These are phyloP conservation scores for Plectosphaerella plurivora DNA, from an alignment of 2,329 filamentous ascomycete species.

Conservation along the genomic window DNA sequence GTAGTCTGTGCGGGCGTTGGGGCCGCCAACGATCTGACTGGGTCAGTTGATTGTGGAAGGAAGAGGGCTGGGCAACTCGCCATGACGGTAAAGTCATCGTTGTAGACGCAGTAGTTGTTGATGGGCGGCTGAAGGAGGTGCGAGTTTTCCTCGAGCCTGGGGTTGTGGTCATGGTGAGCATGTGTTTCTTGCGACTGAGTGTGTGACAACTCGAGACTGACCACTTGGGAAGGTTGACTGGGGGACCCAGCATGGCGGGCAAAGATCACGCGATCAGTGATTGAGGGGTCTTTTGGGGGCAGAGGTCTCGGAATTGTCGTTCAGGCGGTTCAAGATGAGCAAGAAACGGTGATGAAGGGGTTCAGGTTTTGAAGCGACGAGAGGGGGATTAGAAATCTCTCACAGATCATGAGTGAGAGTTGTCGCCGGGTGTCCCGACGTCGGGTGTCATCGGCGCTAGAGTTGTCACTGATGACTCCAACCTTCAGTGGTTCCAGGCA, in stretches of 20 bases:
- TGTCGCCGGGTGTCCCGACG: no score
- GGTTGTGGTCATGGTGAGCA: conserved; percentile 7
- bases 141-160: conserved; percentile 83
- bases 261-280: no score
- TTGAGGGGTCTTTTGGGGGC: no score
- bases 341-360: no score
- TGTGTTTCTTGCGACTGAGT: not conserved
- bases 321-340: no score
- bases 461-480: no score
- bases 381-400: no score
- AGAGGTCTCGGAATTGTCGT: no score
- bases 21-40: conserved; percentile 79
- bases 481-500: no score
- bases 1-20: conserved; percentile 94
- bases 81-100: conserved; percentile 79
- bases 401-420: no score
- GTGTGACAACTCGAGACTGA: conserved; percentile 24
- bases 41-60: not conserved
- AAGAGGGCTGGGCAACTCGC: conserved; percentile 32
- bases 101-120: conserved; percentile 97
- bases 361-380: no score
- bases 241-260: conserved; percentile 19
- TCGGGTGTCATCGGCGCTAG: no score
- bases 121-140: conserved; percentile 91
- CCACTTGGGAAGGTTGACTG: conserved; percentile 56